Evolutionary conservation across 257 asterid genomes (phyloP).

Genomic region (Gentiana straminea): DNA sequence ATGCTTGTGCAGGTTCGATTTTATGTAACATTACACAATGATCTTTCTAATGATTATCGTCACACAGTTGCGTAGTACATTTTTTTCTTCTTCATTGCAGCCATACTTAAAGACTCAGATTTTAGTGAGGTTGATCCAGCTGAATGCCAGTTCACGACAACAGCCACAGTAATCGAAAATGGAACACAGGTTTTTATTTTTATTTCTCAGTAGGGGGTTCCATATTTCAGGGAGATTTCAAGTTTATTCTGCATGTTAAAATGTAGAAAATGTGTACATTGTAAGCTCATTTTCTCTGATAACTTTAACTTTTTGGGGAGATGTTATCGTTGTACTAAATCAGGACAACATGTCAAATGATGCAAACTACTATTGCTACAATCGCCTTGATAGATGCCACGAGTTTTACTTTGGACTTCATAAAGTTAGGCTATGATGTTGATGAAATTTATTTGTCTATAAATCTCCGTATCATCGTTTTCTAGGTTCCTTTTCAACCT

Average conservation of each 20-base stretch:
- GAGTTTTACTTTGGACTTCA: no score
- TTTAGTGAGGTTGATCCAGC: constrained; percentile 90
- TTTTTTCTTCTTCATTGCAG: constrained; percentile 33
- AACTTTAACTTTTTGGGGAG: no score
- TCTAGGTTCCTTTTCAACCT: constrained; percentile 83
- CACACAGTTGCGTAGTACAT: neutral
- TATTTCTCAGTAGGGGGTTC: neutral
- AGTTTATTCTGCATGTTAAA: neutral
- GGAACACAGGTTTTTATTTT: constrained; percentile 74
- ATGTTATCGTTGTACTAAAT: no score
- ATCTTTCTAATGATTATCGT: no score
- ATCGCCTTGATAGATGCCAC: no score
- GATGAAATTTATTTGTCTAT: neutral
- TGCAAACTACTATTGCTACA: no score
- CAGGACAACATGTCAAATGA: no score
- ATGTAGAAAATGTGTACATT: neutral
- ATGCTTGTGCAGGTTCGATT: constrained; percentile 60
- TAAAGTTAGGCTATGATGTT: neutral
- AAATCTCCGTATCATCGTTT: neutral
- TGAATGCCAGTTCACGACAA: constrained; percentile 89
- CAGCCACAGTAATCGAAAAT: constrained; percentile 77
- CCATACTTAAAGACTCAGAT: constrained; percentile 87
- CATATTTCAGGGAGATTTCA: neutral
- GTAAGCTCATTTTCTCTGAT: neutral
- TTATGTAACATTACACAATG: no score